Percentiles rank a stretch among this genome's conserved stretches.
phyloP scores from a whole-genome alignment of 2,329 filamentous ascomycete genomes.

The Amauroascus niger region DNA sequence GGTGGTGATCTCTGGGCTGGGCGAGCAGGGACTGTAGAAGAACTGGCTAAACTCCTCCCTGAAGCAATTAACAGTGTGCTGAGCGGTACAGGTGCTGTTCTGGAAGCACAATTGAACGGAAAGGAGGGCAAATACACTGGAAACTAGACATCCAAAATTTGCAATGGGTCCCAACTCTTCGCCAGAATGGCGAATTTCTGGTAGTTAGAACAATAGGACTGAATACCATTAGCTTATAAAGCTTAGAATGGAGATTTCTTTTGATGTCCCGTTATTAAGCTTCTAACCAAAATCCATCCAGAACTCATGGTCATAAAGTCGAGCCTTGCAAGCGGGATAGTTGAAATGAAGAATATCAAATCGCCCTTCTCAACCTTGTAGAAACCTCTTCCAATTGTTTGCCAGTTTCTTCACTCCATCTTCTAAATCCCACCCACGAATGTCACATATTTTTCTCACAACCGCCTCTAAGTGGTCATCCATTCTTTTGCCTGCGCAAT shows the following conservation, averaged over 20 bases:
- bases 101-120: slow-evolving; percentile 52
- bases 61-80: slow-evolving; percentile 52
- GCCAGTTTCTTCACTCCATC: slow-evolving; percentile 60
- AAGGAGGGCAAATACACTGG: slow-evolving; percentile 46
- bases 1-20: slow-evolving; percentile 55
- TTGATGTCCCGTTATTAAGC: too few relatives aligned
- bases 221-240: too few relatives aligned
- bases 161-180: background rate
- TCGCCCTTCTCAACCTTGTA: slow-evolving; percentile 48
- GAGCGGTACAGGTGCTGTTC: slow-evolving; percentile 48
- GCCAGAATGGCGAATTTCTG: background rate
- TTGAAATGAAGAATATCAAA: background rate
- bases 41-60: slow-evolving; percentile 46
- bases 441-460: slow-evolving; percentile 61
- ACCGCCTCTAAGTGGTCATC: slow-evolving; percentile 67
- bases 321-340: background rate
- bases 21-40: slow-evolving; percentile 47
- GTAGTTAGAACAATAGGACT: too few relatives aligned
- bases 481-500: slow-evolving; percentile 72
- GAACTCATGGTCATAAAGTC: background rate
- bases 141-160: slow-evolving; percentile 9
- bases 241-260: too few relatives aligned
- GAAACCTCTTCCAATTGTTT: slow-evolving; percentile 67
- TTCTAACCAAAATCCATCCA: background rate
- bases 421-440: slow-evolving; percentile 67